A percentile compares a stretch with the other conserved stretches of the same genome.
These are phyloP conservation scores for Mrakia gelida DNA, from an alignment of 768 basidiomycete genomes.

Conservation along the genomic window DNA sequence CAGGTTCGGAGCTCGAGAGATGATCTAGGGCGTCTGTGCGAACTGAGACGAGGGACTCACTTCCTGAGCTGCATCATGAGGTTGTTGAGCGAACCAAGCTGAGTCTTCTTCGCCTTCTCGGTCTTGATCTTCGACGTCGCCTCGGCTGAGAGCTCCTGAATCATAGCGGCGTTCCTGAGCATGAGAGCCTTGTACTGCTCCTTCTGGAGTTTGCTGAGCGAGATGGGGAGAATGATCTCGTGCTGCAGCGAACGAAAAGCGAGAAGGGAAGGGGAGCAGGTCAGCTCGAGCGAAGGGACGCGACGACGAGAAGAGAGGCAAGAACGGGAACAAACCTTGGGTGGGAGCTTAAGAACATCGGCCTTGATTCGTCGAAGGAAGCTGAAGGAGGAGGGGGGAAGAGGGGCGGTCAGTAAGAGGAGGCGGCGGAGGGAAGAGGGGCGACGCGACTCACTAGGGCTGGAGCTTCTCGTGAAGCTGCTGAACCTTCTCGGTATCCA, in stretches of 20 bases:
- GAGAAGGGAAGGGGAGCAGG: neutral
- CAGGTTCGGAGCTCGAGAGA: neutral
- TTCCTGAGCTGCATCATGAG: constrained; percentile 64
- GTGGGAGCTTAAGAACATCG: constrained; percentile 78
- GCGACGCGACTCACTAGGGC: constrained; percentile 54
- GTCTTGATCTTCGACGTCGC: constrained; percentile 17
- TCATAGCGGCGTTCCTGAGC: constrained; percentile 13
- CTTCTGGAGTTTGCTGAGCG: constrained; percentile 78
- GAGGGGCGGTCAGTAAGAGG: neutral
- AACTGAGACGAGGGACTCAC: neutral
- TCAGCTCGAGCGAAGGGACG: neutral
- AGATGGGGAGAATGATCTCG: constrained; percentile 66
- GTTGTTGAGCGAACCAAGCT: constrained; percentile 55
- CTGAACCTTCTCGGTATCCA: constrained; percentile 74
- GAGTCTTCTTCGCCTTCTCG: constrained; percentile 16
- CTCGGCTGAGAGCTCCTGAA: constrained; percentile 12
- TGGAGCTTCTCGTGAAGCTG: constrained; percentile 68
- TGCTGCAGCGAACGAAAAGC: constrained; percentile 33
- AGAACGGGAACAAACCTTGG: constrained; percentile 58
- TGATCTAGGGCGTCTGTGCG: neutral
- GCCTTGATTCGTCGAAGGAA: constrained; percentile 91
- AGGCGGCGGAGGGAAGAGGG: neutral
- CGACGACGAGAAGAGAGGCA: neutral
- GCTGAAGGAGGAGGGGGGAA: constrained; percentile 11
- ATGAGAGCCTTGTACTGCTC: constrained; percentile 76